Percentiles rank a stretch among this genome's conserved stretches.
Evolutionary conservation across 2,329 filamentous ascomycete genomes (phyloP).

Genomic region (Colletotrichum eleusines): DNA sequence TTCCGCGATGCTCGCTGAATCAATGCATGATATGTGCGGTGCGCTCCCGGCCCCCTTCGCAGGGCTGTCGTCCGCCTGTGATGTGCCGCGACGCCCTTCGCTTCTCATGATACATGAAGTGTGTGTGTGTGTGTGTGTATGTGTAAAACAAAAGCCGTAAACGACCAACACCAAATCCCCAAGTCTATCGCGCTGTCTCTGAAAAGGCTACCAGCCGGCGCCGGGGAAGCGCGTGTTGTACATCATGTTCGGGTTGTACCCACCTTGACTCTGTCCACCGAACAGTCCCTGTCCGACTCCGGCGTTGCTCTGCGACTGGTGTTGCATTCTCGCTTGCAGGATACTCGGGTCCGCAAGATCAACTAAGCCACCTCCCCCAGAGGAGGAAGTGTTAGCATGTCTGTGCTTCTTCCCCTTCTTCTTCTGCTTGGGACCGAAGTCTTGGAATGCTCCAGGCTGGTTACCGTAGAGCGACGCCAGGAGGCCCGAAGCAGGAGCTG

Average conservation of each 20-base stretch:
- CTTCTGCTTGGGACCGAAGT: conserved; percentile 96
- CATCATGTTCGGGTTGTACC: conserved; percentile 90
- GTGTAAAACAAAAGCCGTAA: conserved; percentile 37
- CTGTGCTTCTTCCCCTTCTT: conserved; percentile 99
- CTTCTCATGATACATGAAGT: conserved; percentile 43
- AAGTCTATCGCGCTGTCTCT: conserved; percentile 28
- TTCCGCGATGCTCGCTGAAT: conserved; percentile 60
- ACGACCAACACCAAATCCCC: conserved; percentile 33
- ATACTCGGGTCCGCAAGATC: conserved; percentile 99
- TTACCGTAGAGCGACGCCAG: conserved; percentile 91
- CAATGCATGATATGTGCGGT: conserved; percentile 41
- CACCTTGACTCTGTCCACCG: conserved; percentile 91
- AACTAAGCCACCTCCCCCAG: conserved; percentile 98
- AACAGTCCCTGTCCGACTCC: conserved; percentile 91
- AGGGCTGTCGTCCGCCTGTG: conserved; percentile 24
- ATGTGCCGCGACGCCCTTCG: conserved; percentile 39
- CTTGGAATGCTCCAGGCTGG: conserved; percentile 88
- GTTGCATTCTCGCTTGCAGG: conserved; percentile 96
- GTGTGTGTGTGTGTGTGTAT: conserved; percentile 34
- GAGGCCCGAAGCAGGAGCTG: conserved; percentile 90
- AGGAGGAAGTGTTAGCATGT: conserved; percentile 99
- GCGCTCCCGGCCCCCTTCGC: conserved; percentile 32
- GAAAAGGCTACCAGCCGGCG: conserved; percentile 43
- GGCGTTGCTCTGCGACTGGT: conserved; percentile 83
- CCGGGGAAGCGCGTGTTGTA: conserved; percentile 64